phyloP scores from a whole-genome alignment of 2,329 filamentous ascomycete species.

The Trichoderma sp. region DNA sequence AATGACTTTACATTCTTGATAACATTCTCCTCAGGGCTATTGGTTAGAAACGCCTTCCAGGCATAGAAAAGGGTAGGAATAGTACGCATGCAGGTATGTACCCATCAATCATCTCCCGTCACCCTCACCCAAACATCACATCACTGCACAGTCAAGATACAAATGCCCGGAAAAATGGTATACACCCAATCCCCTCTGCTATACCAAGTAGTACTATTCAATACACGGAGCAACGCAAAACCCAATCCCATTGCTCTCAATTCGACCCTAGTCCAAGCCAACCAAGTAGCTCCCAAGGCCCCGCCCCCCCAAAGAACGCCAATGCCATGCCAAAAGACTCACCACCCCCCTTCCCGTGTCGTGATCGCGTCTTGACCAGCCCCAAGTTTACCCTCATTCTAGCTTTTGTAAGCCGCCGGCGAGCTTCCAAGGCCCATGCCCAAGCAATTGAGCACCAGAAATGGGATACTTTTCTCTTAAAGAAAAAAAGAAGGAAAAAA shows the following conservation, averaged over 20 bases:
- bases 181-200: constrained; percentile 1
- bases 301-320: constrained; percentile 19
- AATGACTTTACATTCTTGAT: neutral
- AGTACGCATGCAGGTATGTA: neutral
- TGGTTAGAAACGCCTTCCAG: neutral
- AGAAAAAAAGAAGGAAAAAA: neutral
- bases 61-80: neutral
- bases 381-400: constrained; percentile 1
- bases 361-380: neutral
- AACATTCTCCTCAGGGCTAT: neutral
- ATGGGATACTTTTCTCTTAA: neutral
- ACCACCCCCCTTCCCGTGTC: neutral
- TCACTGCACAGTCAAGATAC: neutral
- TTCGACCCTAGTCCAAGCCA: neutral
- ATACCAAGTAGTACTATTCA: constrained; percentile 16
- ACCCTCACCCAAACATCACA: neutral
- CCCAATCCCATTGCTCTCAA: neutral
- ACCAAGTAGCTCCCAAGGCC: neutral
- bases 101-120: neutral
- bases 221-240: constrained; percentile 14
- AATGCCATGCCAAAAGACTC: constrained; percentile 22
- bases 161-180: neutral
- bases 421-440: neutral
- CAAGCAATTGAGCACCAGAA: constrained; percentile 1
- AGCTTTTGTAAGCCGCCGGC: neutral